These are phyloP conservation scores for Typha latifolia DNA, from an alignment of 176 grass and related monocot genomes.

Conservation along the genomic window DNA sequence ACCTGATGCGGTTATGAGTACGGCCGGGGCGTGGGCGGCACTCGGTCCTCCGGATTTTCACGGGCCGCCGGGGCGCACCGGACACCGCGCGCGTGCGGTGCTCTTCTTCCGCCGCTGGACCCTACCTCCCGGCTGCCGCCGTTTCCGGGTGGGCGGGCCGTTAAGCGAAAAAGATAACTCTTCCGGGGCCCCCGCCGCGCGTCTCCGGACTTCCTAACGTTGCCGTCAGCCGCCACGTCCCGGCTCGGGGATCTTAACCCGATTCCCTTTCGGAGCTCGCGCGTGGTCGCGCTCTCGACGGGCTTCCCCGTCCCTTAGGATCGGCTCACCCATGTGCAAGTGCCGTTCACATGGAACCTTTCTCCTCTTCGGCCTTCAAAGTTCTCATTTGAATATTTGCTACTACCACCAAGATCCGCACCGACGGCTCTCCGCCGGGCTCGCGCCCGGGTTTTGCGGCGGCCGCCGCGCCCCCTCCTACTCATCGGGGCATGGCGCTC, in stretches of 20 bases:
- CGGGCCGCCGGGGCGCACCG: too few species aligned
- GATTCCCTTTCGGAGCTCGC: conserved; percentile 43
- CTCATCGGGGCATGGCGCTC: too few species aligned
- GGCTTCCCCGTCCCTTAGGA: conserved; percentile 20
- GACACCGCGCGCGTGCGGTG: conserved; percentile 45
- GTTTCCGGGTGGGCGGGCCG: too few species aligned
- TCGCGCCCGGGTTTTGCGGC: too few species aligned
- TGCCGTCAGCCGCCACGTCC: conserved; percentile 39
- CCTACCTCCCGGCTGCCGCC: too few species aligned
- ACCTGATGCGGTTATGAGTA: too few species aligned
- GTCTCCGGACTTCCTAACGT: conserved; percentile 51
- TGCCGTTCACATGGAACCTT: conserved; percentile 28
- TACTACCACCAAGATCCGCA: conserved; percentile 44
- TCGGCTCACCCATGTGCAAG: conserved; percentile 16
- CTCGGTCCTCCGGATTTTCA: too few species aligned
- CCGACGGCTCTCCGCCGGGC: too few species aligned
- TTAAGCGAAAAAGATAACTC: too few species aligned
- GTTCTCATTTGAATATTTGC: conserved; percentile 29
- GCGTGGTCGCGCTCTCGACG: conserved; percentile 25
- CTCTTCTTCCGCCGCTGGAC: conserved; percentile 46
- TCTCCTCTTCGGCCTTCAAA: conserved; percentile 28
- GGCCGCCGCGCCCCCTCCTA: too few species aligned
- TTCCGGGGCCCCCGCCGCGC: conserved; percentile 46
- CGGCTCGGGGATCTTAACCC: conserved; percentile 29
- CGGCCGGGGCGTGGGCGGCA: too few species aligned